Base-by-base conservation (phyloP, 2,329 filamentous ascomycete genomes). In the Nigrospora osmanthi region DNA sequence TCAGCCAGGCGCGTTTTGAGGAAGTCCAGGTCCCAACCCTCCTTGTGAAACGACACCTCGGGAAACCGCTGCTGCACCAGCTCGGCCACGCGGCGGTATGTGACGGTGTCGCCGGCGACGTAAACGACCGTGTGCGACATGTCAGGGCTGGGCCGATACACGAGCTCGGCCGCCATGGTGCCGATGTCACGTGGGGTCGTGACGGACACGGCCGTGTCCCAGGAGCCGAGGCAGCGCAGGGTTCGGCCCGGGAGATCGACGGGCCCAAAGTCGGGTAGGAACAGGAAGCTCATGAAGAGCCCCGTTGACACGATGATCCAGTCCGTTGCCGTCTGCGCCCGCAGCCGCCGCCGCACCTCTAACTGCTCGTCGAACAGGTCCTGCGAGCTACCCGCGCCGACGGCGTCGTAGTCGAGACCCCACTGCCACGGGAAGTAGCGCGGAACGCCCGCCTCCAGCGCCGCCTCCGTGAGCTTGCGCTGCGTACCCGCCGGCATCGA, bases 391-490 rank as follows among this genome's bases (percentile, higher is more conserved):
- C 75, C 74, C 0, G 65, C 59, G 0, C 81, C 80, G 14, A 86
- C 77, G 28, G 66, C 58, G 46, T 87, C 82, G 61, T 87, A 88
- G 56, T 88, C 80, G 19, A 86, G 76, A 1, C 84, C 84, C 58
- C 82, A 87, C 59, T 88, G 83, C 84, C 84, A 88, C 0, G 84
- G 83, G 15, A 87, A 71, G 55, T 74, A 87, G 1, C 75, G 65
- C 13, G 61, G 52, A 0, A 74, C 70, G 0, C 65, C 60, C 0
- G 75, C 79, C 11, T 61, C 58, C 0, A 87, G 60, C 0, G 72
- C 75, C 0, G 82, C 81, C 11, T 66, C 55, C 0, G 75, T 62
- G 15, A 87, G 63, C 52, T 83, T 83, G 1, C 69, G 49, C 55
- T 86, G 76, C 0, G 72, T 78, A 1, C 75, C 78, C 0, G 70